Base-by-base conservation (phyloP, 352 stramenopile species). In the Pythium aphanidermatum region DNA sequence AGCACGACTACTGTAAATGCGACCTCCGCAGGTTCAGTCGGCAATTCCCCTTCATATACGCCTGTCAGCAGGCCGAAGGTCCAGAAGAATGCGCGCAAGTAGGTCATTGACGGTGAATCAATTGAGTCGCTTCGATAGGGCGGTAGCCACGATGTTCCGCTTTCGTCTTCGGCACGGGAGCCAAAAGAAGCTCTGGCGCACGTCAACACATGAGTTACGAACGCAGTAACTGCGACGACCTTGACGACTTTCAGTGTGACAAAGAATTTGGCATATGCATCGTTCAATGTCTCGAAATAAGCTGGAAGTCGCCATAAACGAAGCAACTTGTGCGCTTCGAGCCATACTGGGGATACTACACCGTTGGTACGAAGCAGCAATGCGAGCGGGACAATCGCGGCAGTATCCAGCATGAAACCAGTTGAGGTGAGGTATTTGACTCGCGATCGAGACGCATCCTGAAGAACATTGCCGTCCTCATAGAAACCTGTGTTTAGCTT, bases 401-500 rank as follows among this genome's bases (percentile, higher is more conserved):
- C 14, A 1, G 69, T 23, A 21, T 85, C 72, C 5, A 83, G 39
- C 5, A 67, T 2, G 39, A 86, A 86, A 2, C 57, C 60, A 0
- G 39, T 11, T 3, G 69, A 84, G 11, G 12, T 43, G 14, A 83
- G 24, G 46, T 77, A 83, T 19, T 68, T 76, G 17, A 33, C 34
- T 3, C 68, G 55, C 8, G 72, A 53, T n/a, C 59, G 68, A 2
- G 43, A 51, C 28, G 56, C 63, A 37, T 83, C 70, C 1, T 60
- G 63, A 17, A 65, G 51, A 8, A 83, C 64, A 26, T 76, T 75
- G 42, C 71, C 67, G 32, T 65, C 57, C 31, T 79, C 50, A 50
- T 86, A 83, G 43, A 69, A 83, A 11, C 74, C 70, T 14, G 67
- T 80, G 49, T 83, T 67, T 20, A 74, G 25, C 32, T 79, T 57